Conservation (phyloP, 129 eudicot genomes). For the Daucus carota region DNA sequence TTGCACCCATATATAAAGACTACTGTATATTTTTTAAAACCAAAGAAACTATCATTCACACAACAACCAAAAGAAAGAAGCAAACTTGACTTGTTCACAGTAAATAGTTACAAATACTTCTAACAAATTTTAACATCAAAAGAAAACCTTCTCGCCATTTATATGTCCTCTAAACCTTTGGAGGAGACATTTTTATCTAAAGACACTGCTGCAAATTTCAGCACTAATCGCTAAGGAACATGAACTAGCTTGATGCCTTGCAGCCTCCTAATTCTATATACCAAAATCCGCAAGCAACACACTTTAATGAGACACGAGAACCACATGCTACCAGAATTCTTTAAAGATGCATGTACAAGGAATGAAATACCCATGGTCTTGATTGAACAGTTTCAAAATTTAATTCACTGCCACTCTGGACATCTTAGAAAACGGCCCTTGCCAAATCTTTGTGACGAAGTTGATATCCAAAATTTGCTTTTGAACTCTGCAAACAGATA, state of each 20-base stretch:
- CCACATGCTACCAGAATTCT: slow-evolving; percentile 24
- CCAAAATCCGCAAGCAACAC: slow-evolving; percentile 42
- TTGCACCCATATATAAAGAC: background rate
- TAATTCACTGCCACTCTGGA: slow-evolving; percentile 20
- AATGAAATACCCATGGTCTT: slow-evolving; percentile 29
- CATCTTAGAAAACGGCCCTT: slow-evolving; percentile 28
- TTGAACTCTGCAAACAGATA: slow-evolving; percentile 35
- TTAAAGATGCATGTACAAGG: slow-evolving; percentile 43
- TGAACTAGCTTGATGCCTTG: slow-evolving; percentile 21
- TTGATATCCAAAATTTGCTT: slow-evolving; percentile 31
- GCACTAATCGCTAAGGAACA: slow-evolving; percentile 10
- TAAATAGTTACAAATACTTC: slow-evolving; percentile 9
- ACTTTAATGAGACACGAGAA: slow-evolving; percentile 23
- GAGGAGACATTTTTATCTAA: slow-evolving; percentile 10
- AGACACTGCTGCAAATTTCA: slow-evolving; percentile 14
- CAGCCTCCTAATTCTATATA: slow-evolving; percentile 35
- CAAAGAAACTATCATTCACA: too few relatives aligned
- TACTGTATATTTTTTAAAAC: too few relatives aligned
- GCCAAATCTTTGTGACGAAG: slow-evolving; percentile 20
- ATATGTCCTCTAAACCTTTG: slow-evolving; percentile 10
- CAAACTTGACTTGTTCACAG: background rate
- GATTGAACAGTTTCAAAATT: slow-evolving; percentile 37
- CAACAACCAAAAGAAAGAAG: slow-evolving; percentile 13
- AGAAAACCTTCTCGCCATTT: slow-evolving; percentile 25
- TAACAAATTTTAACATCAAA: slow-evolving; percentile 20